Conservation (phyloP, 148 eudicot genomes). For the Rhododendron molle region DNA sequence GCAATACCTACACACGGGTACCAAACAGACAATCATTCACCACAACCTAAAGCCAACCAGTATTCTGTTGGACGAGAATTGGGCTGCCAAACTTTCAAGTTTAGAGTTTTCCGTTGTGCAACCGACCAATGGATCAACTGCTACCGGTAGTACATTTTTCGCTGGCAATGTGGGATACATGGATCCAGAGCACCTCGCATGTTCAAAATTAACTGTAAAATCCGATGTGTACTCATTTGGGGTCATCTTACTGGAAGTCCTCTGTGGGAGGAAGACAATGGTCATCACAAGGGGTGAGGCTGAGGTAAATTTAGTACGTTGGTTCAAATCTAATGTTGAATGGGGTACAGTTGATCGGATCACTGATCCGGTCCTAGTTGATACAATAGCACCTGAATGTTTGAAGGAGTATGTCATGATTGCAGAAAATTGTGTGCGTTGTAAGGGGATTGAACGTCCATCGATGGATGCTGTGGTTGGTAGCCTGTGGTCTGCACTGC, state of each 20-base stretch:
- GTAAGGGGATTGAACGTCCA: conserved; percentile 2
- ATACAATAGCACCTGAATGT: conserved; percentile 15
- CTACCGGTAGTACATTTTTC: background rate
- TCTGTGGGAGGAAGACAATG: conserved; percentile 6
- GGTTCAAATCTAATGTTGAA: conserved; percentile 11
- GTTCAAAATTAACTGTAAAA: background rate
- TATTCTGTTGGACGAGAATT: conserved; percentile 19
- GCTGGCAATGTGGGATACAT: background rate
- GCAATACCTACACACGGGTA: conserved; percentile 13
- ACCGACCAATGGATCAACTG: background rate
- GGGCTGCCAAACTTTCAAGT: conserved; percentile 10
- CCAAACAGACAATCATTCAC: conserved; percentile 10
- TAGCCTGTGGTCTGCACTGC: conserved; percentile 9
- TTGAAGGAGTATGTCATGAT: conserved; percentile 13
- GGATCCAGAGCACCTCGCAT: conserved; percentile 5
- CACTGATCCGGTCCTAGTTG: conserved; percentile 4
- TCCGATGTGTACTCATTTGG: conserved; percentile 28
- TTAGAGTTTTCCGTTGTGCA: background rate
- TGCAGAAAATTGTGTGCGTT: conserved; percentile 11
- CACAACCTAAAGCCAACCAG: background rate
- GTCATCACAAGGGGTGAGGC: background rate
- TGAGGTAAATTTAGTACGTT: background rate
- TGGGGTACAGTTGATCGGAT: background rate
- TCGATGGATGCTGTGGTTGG: conserved; percentile 17
- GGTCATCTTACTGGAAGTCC: conserved; percentile 13